Evolutionary conservation across 73 alveolate species (phyloP).

Genomic region (Halteria grandinella): DNA sequence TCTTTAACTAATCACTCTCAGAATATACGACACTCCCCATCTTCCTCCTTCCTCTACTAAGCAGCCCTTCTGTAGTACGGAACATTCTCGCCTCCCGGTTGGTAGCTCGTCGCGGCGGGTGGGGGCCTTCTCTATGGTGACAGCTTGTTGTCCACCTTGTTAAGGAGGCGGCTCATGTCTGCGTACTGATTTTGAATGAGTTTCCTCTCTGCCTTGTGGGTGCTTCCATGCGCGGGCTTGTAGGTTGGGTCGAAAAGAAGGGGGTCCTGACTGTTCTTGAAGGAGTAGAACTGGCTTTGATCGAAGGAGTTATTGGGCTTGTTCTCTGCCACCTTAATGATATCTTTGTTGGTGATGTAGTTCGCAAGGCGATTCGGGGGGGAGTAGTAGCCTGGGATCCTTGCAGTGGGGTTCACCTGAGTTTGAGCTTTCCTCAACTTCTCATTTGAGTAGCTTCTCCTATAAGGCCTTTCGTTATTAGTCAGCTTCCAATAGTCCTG

Average conservation of each 20-base stretch:
- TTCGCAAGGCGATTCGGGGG: no score
- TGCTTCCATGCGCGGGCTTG: neutral
- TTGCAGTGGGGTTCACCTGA: no score
- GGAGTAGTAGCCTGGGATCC: no score
- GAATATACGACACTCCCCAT: conserved; percentile 5
- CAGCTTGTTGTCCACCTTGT: neutral
- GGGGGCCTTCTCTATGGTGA: no score
- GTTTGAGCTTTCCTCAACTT: no score
- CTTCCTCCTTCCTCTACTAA: neutral
- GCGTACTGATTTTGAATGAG: conserved; percentile 6
- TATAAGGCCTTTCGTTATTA: no score
- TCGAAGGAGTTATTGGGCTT: conserved; percentile 27
- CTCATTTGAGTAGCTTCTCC: no score
- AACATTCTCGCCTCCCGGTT: neutral
- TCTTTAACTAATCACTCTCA: neutral
- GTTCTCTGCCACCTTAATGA: no score
- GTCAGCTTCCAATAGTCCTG: no score
- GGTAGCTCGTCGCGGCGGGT: no score
- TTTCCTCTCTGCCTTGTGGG: conserved; percentile 4
- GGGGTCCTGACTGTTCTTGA: neutral
- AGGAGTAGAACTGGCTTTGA: neutral
- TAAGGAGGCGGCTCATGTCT: conserved; percentile 7
- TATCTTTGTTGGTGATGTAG: no score
- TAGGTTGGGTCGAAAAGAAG: neutral
- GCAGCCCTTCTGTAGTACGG: conserved; percentile 18